A percentile compares a stretch with the other conserved stretches of the same genome.
Evolutionary conservation across 2,329 filamentous ascomycete genomes (phyloP).

Genomic region (Cordyceps javanica): DNA sequence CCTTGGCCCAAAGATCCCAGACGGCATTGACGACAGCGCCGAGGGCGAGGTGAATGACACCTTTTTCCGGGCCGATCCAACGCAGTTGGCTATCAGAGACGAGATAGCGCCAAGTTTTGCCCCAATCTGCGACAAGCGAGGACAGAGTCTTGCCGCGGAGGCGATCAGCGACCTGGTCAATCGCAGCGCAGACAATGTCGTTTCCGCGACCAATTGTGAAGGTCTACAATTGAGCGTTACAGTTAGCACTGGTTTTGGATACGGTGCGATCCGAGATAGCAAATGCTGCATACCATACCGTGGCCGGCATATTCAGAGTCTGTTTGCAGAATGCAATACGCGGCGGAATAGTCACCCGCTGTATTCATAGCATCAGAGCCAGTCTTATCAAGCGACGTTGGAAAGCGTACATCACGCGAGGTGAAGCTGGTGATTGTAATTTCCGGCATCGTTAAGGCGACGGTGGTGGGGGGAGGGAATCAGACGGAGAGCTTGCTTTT

Average conservation of each 20-base stretch:
- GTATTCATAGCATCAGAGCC: constrained; percentile 96
- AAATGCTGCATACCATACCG: constrained; percentile 56
- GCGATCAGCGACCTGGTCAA: constrained; percentile 69
- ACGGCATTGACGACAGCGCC: constrained; percentile 85
- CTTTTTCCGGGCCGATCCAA: constrained; percentile 93
- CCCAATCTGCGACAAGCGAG: constrained; percentile 74
- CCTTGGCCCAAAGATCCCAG: constrained; percentile 95
- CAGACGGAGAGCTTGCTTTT: background rate
- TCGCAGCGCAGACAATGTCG: constrained; percentile 84
- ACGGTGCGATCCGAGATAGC: background rate
- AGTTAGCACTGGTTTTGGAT: background rate
- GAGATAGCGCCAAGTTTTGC: constrained; percentile 84
- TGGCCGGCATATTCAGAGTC: constrained; percentile 67
- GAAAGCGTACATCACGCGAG: constrained; percentile 70
- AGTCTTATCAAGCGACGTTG: constrained; percentile 94
- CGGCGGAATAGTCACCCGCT: constrained; percentile 84
- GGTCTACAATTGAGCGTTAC: constrained; percentile 24
- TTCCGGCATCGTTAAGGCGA: constrained; percentile 28
- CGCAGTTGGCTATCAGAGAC: constrained; percentile 84
- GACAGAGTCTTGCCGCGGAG: constrained; percentile 70
- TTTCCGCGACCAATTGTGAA: constrained; percentile 88
- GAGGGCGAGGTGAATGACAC: constrained; percentile 86
- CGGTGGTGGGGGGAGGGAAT: background rate
- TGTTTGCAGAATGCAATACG: constrained; percentile 88
- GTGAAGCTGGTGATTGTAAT: constrained; percentile 67